These are phyloP conservation scores for Amoeboaphelidium protococcarum DNA, from an alignment of 371 early-diverging fungal genomes.

Conservation along the genomic window DNA sequence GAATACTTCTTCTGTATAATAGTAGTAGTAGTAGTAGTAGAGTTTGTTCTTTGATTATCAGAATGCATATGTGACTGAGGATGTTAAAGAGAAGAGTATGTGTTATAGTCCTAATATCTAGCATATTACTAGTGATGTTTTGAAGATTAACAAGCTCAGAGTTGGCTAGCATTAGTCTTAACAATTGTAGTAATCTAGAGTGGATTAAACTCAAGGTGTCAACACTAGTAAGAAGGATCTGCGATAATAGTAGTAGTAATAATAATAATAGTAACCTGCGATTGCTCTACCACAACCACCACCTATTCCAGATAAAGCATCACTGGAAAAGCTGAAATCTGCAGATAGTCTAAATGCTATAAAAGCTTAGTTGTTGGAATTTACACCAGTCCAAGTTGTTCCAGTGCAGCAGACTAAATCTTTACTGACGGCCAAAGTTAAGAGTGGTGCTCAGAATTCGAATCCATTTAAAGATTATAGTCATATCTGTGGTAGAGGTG, in stretches of 20 bases:
- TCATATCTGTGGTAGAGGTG: slow-evolving; percentile 24
- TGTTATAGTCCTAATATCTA: neutral
- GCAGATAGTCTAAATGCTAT: neutral
- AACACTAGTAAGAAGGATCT: neutral
- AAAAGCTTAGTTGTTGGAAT: neutral
- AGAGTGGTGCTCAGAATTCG: neutral
- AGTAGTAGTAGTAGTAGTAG: too few species aligned
- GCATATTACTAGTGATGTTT: neutral
- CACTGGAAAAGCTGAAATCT: neutral
- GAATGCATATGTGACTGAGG: neutral
- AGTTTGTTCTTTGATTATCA: too few species aligned
- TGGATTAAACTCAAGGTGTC: neutral
- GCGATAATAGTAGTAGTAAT: neutral
- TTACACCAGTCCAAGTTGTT: neutral
- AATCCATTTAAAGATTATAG: neutral
- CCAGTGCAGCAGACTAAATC: neutral
- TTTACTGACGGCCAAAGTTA: neutral
- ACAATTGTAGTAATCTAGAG: neutral
- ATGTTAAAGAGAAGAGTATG: neutral
- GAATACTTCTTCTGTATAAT: too few species aligned
- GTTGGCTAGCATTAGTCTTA: neutral
- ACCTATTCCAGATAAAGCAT: neutral
- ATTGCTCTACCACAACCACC: neutral
- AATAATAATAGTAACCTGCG: neutral
- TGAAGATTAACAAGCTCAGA: neutral